Base-by-base conservation (phyloP, 768 basidiomycete species). In the Symmetrospora coprosmae region DNA sequence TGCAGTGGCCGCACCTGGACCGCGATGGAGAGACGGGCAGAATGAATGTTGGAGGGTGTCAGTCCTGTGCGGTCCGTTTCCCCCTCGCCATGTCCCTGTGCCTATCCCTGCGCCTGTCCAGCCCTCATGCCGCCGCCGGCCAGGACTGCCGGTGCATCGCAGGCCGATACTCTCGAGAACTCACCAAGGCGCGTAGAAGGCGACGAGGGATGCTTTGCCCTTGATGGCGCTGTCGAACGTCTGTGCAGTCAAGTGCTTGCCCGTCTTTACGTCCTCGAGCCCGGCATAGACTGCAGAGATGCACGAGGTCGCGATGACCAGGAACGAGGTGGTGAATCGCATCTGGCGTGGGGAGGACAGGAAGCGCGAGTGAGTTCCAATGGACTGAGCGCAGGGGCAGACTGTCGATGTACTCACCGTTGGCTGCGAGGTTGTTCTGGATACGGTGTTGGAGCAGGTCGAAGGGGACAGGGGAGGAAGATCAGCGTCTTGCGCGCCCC, bases 1-100 rank as follows among this genome's bases (percentile, higher is more conserved):
- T 96, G 80, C 92, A 96, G 77, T 97, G 90, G 30, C 89, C 88
- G 66, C 91, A 91, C 87, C 86, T 84, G 37, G 81, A 81, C 40
- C 40, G 62, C 35, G 60, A 58, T 35, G 50, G 62, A 40, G n/a
- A 33, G 19, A 49, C 51, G 30, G 35, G 33, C 47, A 34, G 19
- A 51, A 51, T 33, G 41, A 34, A 43, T 9, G 35, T n/a, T 25
- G 28, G 23, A 19, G 3, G 2, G 13, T 25, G 41, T 17, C 16
- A 38, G 7, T 38, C 19, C 19, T 25, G 53, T 17, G 38, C 19
- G 35, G n/a, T 23, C 39, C 19, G 17, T 53, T 13, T 7, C 19
- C 19, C 19, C 27, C 9, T 13, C 21, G 9, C 43, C 19, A 25
- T 8, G 7, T n/a, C 7, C 8, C 11, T 7, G 21, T 46, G 21